A percentile compares a stretch with the other conserved stretches of the same genome.
These are phyloP conservation scores for Mortierella antarctica DNA, from an alignment of 192 early-diverging fungal genomes.

Conservation along the genomic window DNA sequence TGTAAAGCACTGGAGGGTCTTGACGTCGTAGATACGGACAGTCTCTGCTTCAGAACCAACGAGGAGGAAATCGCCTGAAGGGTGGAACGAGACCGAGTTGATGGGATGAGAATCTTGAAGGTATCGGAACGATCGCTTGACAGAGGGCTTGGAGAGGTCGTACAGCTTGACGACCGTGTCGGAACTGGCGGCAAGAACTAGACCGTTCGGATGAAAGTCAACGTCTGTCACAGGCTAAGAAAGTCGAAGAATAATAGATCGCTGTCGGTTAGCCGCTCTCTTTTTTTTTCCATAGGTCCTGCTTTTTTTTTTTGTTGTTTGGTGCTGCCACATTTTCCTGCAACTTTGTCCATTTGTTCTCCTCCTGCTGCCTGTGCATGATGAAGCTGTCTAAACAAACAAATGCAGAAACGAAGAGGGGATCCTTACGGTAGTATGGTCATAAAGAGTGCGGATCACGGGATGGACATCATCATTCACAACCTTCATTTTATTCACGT, in stretches of 20 bases:
- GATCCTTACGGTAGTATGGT: constrained; percentile 73
- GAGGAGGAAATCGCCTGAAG: constrained; percentile 88
- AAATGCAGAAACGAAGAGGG: not conserved
- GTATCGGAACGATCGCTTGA: constrained; percentile 87
- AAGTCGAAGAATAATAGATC: constrained; percentile 1
- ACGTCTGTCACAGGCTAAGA: constrained; percentile 79
- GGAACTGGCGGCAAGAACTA: constrained; percentile 88
- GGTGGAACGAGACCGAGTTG: constrained; percentile 90
- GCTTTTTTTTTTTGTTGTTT: not conserved
- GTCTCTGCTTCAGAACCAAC: constrained; percentile 78
- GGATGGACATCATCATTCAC: constrained; percentile 82
- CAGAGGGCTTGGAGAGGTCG: constrained; percentile 84
- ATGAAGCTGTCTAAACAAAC: not conserved
- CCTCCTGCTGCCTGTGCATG: not conserved
- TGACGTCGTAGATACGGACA: constrained; percentile 88
- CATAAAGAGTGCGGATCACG: constrained; percentile 90
- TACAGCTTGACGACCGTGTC: constrained; percentile 91
- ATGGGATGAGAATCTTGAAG: constrained; percentile 84
- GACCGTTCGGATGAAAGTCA: constrained; percentile 92
- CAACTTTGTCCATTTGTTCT: not conserved
- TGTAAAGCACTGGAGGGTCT: constrained; percentile 85
- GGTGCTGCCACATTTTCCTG: too few relatives aligned
- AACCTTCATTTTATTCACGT: constrained; percentile 83
- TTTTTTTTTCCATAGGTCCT: not conserved
- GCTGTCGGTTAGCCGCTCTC: not conserved